phyloP scores from a whole-genome alignment of 2,329 filamentous ascomycete genomes.

The Diaporthe capsici region DNA sequence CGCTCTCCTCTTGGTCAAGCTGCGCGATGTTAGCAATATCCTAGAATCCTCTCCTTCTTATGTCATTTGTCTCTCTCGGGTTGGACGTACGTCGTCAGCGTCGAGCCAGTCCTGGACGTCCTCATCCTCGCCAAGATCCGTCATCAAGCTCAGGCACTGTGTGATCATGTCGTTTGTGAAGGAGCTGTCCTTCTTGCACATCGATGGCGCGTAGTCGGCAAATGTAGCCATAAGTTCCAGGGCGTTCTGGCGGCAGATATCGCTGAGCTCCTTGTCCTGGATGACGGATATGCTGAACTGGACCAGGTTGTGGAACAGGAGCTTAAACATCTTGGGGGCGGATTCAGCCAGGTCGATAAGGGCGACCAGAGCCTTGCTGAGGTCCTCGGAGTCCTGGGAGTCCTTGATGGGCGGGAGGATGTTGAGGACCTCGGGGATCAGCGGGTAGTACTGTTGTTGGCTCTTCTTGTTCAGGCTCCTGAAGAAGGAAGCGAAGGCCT shows the following conservation, averaged over 20 bases:
- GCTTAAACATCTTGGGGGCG: constrained; percentile 98
- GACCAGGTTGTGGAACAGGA: constrained; percentile 91
- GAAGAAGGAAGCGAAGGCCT: constrained; percentile 97
- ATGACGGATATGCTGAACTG: constrained; percentile 94
- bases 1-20: constrained; percentile 95
- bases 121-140: constrained; percentile 93
- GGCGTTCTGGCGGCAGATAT: constrained; percentile 92
- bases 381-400: constrained; percentile 87
- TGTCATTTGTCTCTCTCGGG: background rate
- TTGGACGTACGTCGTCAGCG: constrained; percentile 82
- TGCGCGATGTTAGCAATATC: constrained; percentile 54
- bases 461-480: constrained; percentile 89
- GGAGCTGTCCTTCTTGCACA: constrained; percentile 94
- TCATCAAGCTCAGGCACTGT: constrained; percentile 98
- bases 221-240: constrained; percentile 98
- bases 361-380: constrained; percentile 90
- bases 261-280: constrained; percentile 93
- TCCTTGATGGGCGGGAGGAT: constrained; percentile 96
- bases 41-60: background rate
- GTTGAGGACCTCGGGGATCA: constrained; percentile 93
- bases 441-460: constrained; percentile 87
- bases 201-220: constrained; percentile 91
- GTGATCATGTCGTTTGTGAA: constrained; percentile 98
- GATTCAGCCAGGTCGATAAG: constrained; percentile 95
- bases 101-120: constrained; percentile 94